phyloP scores from a whole-genome alignment of 2,329 filamentous ascomycete genomes.

The Fusarium subglutinans region DNA sequence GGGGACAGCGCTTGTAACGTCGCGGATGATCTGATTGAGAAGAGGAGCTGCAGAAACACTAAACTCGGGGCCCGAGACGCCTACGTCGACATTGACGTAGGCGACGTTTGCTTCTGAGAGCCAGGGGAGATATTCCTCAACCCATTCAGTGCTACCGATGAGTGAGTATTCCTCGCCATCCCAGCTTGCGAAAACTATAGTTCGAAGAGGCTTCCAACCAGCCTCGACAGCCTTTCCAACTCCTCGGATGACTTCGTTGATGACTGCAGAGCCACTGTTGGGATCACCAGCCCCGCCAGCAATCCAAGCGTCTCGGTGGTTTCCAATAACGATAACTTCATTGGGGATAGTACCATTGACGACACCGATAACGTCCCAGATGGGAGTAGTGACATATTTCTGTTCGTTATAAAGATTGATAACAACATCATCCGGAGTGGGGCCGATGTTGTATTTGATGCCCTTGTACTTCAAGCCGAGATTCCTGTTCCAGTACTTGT shows the following conservation, averaged over 20 bases:
- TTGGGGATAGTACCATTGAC: constrained; percentile 88
- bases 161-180: constrained; percentile 88
- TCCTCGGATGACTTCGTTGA: constrained; percentile 81
- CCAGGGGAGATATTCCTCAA: constrained; percentile 89
- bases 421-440: constrained; percentile 75
- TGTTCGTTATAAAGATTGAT: constrained; percentile 82
- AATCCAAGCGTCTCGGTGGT: constrained; percentile 91
- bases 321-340: constrained; percentile 90
- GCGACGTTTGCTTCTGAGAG: constrained; percentile 76
- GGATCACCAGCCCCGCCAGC: constrained; percentile 85
- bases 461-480: constrained; percentile 81
- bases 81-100: constrained; percentile 88
- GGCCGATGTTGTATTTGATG: constrained; percentile 85
- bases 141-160: constrained; percentile 90
- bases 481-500: constrained; percentile 73
- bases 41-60: constrained; percentile 75
- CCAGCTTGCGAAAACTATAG: constrained; percentile 89
- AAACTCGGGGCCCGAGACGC: constrained; percentile 72
- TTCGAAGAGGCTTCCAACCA: constrained; percentile 73
- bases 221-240: constrained; percentile 76
- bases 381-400: constrained; percentile 80
- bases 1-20: constrained; percentile 69
- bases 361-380: constrained; percentile 92
- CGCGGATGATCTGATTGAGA: constrained; percentile 76
- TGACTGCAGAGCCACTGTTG: constrained; percentile 80